Conservation (phyloP, 2,329 filamentous ascomycete species). For the Colletotrichum echinochloae region DNA sequence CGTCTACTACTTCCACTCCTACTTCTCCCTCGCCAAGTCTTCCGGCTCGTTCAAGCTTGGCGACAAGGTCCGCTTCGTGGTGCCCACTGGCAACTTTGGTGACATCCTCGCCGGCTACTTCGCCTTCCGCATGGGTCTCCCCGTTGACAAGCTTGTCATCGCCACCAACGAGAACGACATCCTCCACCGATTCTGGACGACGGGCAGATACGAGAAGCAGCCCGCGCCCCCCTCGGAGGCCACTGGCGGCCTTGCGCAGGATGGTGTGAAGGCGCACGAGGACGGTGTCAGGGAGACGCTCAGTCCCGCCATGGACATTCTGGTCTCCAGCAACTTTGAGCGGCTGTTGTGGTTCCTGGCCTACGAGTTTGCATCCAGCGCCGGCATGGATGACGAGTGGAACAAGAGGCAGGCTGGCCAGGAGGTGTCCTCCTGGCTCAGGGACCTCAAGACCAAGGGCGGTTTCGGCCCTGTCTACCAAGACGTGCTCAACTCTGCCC, state of each 20-base stretch:
- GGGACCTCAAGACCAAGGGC: conserved; percentile 82
- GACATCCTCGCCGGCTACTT: conserved; percentile 96
- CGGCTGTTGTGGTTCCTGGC: conserved; percentile 93
- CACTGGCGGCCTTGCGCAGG: conserved; percentile 72
- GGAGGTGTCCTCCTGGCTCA: conserved; percentile 82
- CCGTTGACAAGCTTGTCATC: conserved; percentile 87
- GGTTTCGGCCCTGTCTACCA: conserved; percentile 83
- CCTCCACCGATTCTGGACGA: conserved; percentile 93
- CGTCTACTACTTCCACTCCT: conserved; percentile 95
- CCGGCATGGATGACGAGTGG: conserved; percentile 73
- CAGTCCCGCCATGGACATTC: conserved; percentile 96
- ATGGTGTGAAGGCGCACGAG: conserved; percentile 73
- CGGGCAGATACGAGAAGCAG: conserved; percentile 90
- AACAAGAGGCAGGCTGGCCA: conserved; percentile 78
- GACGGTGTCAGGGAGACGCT: conserved; percentile 90
- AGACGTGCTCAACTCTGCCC: conserved; percentile 77
- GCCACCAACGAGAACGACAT: conserved; percentile 99
- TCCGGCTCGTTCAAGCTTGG: conserved; percentile 69
- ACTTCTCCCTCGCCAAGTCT: conserved; percentile 80
- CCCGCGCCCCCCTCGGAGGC: conserved; percentile 68
- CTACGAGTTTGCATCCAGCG: conserved; percentile 72
- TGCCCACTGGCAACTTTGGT: conserved; percentile 96
- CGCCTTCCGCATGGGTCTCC: conserved; percentile 89
- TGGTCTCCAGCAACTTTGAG: conserved; percentile 97
- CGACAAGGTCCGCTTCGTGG: conserved; percentile 84